phyloP scores from a whole-genome alignment of 495 filamentous ascomycete genomes.

The Hypomontagnella monticulosa region DNA sequence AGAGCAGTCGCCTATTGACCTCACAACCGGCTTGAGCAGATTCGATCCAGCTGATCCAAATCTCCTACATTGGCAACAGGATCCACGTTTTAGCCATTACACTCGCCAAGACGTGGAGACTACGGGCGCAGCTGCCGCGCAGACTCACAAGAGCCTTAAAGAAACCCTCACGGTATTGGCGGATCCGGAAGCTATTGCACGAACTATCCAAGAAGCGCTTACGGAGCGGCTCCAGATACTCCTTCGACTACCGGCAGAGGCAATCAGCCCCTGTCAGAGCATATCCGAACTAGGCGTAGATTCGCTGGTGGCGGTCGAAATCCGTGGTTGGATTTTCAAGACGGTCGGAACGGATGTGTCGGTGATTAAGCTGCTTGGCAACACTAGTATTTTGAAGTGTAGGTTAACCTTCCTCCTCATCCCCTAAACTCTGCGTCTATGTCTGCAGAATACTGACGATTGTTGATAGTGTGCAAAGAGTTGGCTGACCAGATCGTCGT shows the following conservation, averaged over 20 bases:
- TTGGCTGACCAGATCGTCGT: slow-evolving; percentile 32
- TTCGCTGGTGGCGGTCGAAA: slow-evolving; percentile 70
- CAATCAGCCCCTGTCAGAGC: slow-evolving; percentile 39
- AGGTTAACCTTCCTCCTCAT: slow-evolving; percentile 16
- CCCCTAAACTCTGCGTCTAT: background rate
- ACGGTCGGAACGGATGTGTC: slow-evolving; percentile 53
- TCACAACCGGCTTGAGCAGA: slow-evolving; percentile 54
- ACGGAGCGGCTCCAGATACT: slow-evolving; percentile 41
- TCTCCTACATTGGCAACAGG: slow-evolving; percentile 51
- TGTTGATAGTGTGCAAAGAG: slow-evolving; percentile 34
- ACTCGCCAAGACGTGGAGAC: slow-evolving; percentile 19
- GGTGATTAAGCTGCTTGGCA: slow-evolving; percentile 55
- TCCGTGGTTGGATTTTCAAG: slow-evolving; percentile 68
- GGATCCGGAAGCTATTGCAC: slow-evolving; percentile 26
- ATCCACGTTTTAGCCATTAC: slow-evolving; percentile 54
- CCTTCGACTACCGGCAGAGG: slow-evolving; percentile 45
- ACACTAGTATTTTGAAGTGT: slow-evolving; percentile 42
- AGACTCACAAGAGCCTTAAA: slow-evolving; percentile 28
- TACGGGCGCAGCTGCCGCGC: background rate
- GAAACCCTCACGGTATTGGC: slow-evolving; percentile 37
- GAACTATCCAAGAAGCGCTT: slow-evolving; percentile 41
- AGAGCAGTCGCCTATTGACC: slow-evolving; percentile 35
- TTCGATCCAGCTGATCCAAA: slow-evolving; percentile 40
- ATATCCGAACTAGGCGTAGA: slow-evolving; percentile 65
- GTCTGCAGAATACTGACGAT: slow-evolving; percentile 10